Percentiles rank a stretch among this genome's conserved stretches.
These are phyloP conservation scores for Antrodiella citrinella DNA, from an alignment of 768 basidiomycete genomes.

Conservation along the genomic window DNA sequence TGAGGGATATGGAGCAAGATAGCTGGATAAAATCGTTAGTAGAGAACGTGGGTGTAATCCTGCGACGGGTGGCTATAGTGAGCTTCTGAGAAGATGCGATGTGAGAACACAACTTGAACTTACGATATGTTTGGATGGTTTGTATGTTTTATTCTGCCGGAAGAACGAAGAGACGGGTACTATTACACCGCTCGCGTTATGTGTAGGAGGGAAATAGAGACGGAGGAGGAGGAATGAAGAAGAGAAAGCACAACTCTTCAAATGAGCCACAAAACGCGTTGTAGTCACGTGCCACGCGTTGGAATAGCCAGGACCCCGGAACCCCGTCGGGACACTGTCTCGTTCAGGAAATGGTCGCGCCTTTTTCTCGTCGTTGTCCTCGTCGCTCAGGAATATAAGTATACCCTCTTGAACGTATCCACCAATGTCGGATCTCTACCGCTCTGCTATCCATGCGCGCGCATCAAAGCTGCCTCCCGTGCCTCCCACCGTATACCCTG, in stretches of 20 bases:
- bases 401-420: background rate
- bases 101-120: background rate
- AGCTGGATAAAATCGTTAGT: background rate
- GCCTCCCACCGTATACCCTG: constrained; percentile 22
- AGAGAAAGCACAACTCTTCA: background rate
- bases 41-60: background rate
- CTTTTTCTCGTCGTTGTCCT: background rate
- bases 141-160: no score
- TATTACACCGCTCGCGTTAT: background rate
- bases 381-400: background rate
- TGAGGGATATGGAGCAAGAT: background rate
- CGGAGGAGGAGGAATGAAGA: background rate
- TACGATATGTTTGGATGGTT: background rate
- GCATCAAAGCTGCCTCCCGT: constrained; percentile 65
- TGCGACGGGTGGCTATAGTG: background rate
- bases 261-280: background rate
- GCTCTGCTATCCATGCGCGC: constrained; percentile 69
- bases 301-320: background rate
- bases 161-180: background rate
- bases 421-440: constrained; percentile 65
- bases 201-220: background rate
- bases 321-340: background rate
- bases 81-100: background rate
- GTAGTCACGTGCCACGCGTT: background rate
- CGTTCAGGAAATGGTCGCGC: no score